Percentiles rank a stretch among this genome's conserved stretches.
These are phyloP conservation scores for Microthyrium microscopicum DNA, from an alignment of 2,329 filamentous ascomycete species.

Conservation along the genomic window DNA sequence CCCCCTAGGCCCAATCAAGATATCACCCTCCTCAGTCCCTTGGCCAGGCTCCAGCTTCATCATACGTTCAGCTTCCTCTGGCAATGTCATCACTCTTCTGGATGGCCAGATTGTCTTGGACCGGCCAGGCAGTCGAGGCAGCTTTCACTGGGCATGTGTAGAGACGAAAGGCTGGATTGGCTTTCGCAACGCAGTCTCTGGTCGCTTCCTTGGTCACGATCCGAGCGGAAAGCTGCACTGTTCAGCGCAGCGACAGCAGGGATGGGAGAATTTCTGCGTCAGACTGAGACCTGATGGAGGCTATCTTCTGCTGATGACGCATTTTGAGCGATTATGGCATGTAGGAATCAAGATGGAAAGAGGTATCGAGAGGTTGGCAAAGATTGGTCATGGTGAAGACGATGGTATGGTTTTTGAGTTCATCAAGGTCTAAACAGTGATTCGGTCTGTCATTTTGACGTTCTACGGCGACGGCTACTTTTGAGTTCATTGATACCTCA, in stretches of 20 bases:
- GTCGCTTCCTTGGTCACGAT: constrained; percentile 20
- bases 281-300: constrained; percentile 17
- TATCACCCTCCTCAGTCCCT: constrained; percentile 8
- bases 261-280: constrained; percentile 18
- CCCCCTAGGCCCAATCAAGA: neutral
- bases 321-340: constrained; percentile 15
- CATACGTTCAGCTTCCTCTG: constrained; percentile 15
- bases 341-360: constrained; percentile 11
- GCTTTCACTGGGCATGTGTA: constrained; percentile 22
- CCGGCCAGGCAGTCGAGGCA: constrained; percentile 12
- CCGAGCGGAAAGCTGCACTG: constrained; percentile 7
- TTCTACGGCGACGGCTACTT: too few species aligned
- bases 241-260: constrained; percentile 12
- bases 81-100: constrained; percentile 17
- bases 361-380: constrained; percentile 5
- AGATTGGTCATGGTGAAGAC: constrained; percentile 8
- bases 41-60: constrained; percentile 17
- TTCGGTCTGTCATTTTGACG: too few species aligned
- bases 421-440: constrained; percentile 10
- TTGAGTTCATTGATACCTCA: too few species aligned
- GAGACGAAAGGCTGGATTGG: constrained; percentile 24
- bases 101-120: constrained; percentile 17
- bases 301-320: constrained; percentile 17
- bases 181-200: constrained; percentile 20
- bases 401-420: constrained; percentile 10